phyloP scores from a whole-genome alignment of 306 rosid species.

The Quercus glauca region DNA sequence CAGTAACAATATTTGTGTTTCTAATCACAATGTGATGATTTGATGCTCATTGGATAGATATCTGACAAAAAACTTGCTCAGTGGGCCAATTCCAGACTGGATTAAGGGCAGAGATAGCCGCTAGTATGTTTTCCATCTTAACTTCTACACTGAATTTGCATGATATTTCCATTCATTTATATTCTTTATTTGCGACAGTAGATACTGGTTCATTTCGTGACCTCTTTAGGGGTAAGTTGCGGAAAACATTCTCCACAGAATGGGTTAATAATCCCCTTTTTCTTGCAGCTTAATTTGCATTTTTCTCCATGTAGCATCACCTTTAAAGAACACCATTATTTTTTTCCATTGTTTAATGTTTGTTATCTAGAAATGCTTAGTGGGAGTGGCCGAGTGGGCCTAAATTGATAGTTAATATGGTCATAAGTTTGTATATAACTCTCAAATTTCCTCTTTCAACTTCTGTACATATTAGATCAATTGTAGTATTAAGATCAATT shows the following conservation, averaged over 20 bases:
- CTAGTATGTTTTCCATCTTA: constrained; percentile 5
- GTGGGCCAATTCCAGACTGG: constrained; percentile 31
- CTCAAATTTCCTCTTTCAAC: not conserved
- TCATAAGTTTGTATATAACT: not conserved
- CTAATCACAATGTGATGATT: not conserved
- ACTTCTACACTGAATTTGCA: not conserved
- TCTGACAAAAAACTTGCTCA: constrained; percentile 27
- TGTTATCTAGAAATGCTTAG: not conserved
- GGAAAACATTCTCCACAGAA: not conserved
- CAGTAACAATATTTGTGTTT: not conserved
- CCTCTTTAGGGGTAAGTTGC: not conserved
- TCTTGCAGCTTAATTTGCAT: not conserved
- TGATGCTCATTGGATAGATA: constrained; percentile 1
- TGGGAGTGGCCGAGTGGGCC: too few species aligned
- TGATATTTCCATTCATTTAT: not conserved
- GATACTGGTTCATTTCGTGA: not conserved
- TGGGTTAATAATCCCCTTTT: not conserved
- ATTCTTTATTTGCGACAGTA: not conserved
- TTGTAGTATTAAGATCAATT: not conserved
- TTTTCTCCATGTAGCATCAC: not conserved
- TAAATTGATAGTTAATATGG: not conserved
- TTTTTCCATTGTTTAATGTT: not conserved
- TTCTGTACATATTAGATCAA: not conserved
- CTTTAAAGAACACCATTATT: not conserved
- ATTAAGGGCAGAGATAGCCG: constrained; percentile 14